Percentiles rank a stretch among this genome's conserved stretches.
phyloP scores from a whole-genome alignment of 2,329 filamentous ascomycete species.

The Aspergillus ustus region DNA sequence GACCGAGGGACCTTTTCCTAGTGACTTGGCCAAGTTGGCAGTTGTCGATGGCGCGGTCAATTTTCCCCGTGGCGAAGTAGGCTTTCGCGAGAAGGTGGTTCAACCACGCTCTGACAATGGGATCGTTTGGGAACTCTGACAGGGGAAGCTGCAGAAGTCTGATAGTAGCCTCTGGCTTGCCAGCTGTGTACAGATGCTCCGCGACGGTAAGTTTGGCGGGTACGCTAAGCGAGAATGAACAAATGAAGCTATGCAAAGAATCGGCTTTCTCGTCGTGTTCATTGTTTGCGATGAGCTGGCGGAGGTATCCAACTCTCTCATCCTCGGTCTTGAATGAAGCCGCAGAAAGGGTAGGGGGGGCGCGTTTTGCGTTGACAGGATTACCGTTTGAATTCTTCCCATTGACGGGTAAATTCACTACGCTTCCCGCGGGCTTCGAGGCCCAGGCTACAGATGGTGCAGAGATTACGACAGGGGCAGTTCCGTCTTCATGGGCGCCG shows the following conservation, averaged over 20 bases:
- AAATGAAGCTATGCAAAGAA: no score
- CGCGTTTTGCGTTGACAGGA: no score
- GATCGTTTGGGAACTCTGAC: neutral
- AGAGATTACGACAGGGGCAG: no score
- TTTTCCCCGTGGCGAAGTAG: neutral
- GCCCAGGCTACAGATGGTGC: no score
- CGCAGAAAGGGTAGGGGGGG: neutral
- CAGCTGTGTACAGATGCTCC: neutral
- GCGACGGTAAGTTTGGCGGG: neutral
- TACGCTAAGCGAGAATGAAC: neutral
- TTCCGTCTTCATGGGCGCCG: no score
- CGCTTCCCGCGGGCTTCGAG: no score
- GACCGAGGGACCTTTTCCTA: neutral
- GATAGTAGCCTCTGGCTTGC: neutral
- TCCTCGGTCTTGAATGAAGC: neutral
- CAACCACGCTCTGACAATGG: neutral
- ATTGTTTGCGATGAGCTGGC: neutral
- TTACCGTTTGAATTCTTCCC: no score
- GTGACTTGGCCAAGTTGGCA: neutral
- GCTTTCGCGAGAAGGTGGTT: neutral
- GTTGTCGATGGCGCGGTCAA: neutral
- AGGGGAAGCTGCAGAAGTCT: neutral
- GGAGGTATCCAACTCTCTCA: neutral
- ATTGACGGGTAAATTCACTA: no score
- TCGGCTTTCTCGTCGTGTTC: neutral